These are phyloP conservation scores for Massarina eburnea DNA, from an alignment of 2,329 filamentous ascomycete genomes.

Conservation along the genomic window DNA sequence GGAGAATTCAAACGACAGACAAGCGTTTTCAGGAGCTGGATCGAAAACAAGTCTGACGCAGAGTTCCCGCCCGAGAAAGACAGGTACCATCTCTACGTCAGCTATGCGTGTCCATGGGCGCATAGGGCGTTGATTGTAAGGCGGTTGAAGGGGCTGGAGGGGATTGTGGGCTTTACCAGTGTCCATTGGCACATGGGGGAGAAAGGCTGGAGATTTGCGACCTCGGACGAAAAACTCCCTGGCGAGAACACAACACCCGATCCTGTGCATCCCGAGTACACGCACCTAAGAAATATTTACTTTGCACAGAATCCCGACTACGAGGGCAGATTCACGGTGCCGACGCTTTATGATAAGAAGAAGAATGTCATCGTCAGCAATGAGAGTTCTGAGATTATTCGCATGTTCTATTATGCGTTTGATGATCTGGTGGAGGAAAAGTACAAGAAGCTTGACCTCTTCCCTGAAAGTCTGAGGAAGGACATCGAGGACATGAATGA, in stretches of 20 bases:
- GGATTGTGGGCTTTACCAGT: conserved; percentile 75
- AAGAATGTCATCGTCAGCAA: conserved; percentile 80
- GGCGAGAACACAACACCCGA: conserved; percentile 61
- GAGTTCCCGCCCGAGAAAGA: conserved; percentile 83
- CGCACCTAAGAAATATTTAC: conserved; percentile 77
- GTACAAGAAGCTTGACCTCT: conserved; percentile 48
- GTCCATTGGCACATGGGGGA: conserved; percentile 89
- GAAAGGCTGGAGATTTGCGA: conserved; percentile 82
- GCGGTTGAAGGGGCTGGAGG: conserved; percentile 88
- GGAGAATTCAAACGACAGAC: conserved; percentile 92
- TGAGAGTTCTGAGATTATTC: conserved; percentile 88
- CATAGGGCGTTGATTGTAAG: conserved; percentile 85
- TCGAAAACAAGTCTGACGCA: conserved; percentile 71
- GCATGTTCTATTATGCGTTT: conserved; percentile 85
- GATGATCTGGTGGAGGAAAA: conserved; percentile 57
- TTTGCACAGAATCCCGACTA: conserved; percentile 74
- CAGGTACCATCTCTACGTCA: conserved; percentile 92
- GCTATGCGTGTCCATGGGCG: conserved; percentile 93
- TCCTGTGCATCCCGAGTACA: conserved; percentile 68
- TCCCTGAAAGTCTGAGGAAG: conserved; percentile 47
- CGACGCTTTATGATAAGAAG: conserved; percentile 81
- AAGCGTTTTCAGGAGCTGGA: conserved; percentile 79
- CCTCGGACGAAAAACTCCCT: conserved; percentile 60
- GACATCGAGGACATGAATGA: conserved; percentile 54
- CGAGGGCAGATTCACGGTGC: conserved; percentile 80